Base-by-base conservation (phyloP, 139 green algal species). In the Chlorella sp. region DNA sequence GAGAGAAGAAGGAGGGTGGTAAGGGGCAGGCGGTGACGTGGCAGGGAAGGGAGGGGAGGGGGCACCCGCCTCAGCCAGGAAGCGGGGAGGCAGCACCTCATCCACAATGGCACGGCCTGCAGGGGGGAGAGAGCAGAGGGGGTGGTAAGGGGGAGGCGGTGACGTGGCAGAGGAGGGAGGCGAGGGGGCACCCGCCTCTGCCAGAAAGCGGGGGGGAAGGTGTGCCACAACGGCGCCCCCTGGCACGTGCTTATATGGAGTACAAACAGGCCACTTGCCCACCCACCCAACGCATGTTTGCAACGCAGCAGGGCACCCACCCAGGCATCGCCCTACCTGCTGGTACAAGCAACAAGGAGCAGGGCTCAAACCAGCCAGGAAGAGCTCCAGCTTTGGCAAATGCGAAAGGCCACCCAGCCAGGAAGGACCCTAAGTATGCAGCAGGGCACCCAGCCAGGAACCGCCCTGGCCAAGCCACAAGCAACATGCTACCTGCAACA, bases 41-140 rank as follows among this genome's bases (percentile, higher is more conserved):
- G 37, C 19, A 57, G n/a, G 34, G 81, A 15, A 53, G 36, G 57
- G 57, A 32, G 22, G 48, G 3, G 32, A 18, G 61, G 14, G 30
- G 12, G 3, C 53, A n/a, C 82, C 1, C 97, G 97, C 22, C 95
- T 91, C 88, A 98, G 92, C 61, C 96, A 89, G 92, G 98, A 92
- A 7, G 95, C 95, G n/a, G 96, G 89, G 1, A 3, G 1, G 3
- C 73, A 42, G 73, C 73, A 98, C 92, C 30, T 16, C 73, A 12
- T 16, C 32, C 19, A 2, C 73, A 24, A 18, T 32, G 30, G 73
- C 73, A 28, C 73, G n/a, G n/a, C n/a, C n/a, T n/a, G n/a, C 61
- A 79, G n/a, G 42, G 37, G 48, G 48, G 48, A 57, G 48, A 57
- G 48, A n/a, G n/a, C n/a, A n/a, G n/a, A n/a, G n/a, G n/a, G n/a